Evolutionary conservation across 2,329 filamentous ascomycete species (phyloP), one percentile per base, ranked within the genome.

Genomic region (Alternaria sp.): DNA sequence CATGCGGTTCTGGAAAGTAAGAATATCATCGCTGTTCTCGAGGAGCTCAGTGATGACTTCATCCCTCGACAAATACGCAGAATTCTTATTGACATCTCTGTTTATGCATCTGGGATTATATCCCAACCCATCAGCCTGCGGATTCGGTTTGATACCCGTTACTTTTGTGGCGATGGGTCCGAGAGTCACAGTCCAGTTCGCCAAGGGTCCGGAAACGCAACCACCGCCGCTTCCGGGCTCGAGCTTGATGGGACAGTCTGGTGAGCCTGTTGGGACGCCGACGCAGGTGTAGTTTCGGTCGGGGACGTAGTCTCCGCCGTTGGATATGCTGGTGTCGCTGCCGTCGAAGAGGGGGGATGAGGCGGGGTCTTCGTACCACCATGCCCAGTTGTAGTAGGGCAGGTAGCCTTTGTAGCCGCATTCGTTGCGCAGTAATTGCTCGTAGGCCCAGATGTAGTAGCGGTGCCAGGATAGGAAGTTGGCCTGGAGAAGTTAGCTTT

Each of bases 271-370:
- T 32, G 30, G 30, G 5, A 32, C 13, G 6, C 30, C 30, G 12
- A 77, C 65, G 52, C 74, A 77, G 12, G 69, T 69, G 52, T 36
- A 75, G 73, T 68, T 80, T 40, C 69, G 61, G 5, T 62, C 66
- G 1, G 63, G 36, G 7, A 66, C 67, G 52, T 71, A 77, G 4
- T 59, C 76, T 23, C 85, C 85, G 61, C 86, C 83, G 15, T 84
- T 83, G 28, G 81, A 69, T 61, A 79, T 75, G 52, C 81, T 79
- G 58, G 82, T 84, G 21, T 81, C 82, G 62, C 83, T 84, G 55
- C 87, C 87, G 67, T 87, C 85, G 64, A 88, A 88, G 52, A 88
- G 72, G 13, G 85, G 83, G 0, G 85, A 86, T 59, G 81, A 79
- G 62, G 58, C 45, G 0, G 74, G 75, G 52, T 87, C 81, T 4